Evolutionary conservation across 2,329 filamentous ascomycete genomes (phyloP).

Genomic region (Cercospora beticola): DNA sequence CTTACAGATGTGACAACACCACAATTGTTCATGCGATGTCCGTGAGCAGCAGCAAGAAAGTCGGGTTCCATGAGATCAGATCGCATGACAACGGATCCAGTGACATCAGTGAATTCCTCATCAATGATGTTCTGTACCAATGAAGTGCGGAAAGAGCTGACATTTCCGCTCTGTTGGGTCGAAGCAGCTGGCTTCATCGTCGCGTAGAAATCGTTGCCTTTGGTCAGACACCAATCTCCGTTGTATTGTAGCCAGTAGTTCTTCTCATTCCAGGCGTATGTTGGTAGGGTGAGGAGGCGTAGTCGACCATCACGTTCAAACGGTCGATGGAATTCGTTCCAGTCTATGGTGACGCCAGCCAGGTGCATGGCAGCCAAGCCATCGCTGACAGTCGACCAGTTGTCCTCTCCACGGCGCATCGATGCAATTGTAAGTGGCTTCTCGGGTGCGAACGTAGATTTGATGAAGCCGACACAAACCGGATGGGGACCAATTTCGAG

Average conservation of each 20-base stretch:
- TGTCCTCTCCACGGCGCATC: constrained; percentile 15
- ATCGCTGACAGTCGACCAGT: constrained; percentile 52
- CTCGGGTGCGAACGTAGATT: constrained; percentile 7
- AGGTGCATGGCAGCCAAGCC: constrained; percentile 54
- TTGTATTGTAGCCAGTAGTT: constrained; percentile 42
- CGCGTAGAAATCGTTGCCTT: constrained; percentile 17
- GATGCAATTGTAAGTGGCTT: constrained; percentile 13
- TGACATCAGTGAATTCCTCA: not conserved
- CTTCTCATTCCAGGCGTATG: constrained; percentile 39
- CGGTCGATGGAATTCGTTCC: constrained; percentile 57
- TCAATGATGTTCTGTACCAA: constrained; percentile 27
- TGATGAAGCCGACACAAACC: constrained; percentile 31
- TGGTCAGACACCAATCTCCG: constrained; percentile 36
- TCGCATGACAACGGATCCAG: constrained; percentile 37
- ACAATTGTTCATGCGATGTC: constrained; percentile 46
- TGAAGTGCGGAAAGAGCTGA: constrained; percentile 32
- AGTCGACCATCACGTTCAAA: constrained; percentile 41
- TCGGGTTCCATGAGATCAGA: constrained; percentile 38
- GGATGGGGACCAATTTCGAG: constrained; percentile 53
- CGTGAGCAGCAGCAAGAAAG: constrained; percentile 41
- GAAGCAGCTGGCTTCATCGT: constrained; percentile 2
- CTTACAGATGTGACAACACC: constrained; percentile 45
- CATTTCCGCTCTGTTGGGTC: not conserved
- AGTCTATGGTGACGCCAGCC: constrained; percentile 57
- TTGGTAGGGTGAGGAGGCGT: constrained; percentile 54